phyloP scores from a whole-genome alignment of 2,329 filamentous ascomycete genomes.

The Fusarium agapanthi region DNA sequence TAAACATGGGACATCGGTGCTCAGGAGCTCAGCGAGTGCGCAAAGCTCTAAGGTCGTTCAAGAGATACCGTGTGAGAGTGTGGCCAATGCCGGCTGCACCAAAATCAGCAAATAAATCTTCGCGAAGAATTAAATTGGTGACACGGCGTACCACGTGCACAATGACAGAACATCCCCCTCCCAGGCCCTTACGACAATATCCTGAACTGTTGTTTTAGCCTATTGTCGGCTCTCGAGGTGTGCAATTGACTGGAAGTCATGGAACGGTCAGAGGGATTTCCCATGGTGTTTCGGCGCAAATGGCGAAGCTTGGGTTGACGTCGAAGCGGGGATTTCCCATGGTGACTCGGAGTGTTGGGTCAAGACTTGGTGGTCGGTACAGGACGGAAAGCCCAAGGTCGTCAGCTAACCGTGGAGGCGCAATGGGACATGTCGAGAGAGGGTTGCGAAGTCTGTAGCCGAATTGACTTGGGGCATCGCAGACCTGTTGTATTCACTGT shows the following conservation, averaged over 20 bases:
- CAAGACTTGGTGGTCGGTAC: not conserved
- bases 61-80: accelerated
- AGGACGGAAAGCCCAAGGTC: too few relatives aligned
- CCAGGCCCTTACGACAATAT: accelerated
- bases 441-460: not conserved
- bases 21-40: not conserved
- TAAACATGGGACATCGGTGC: not conserved
- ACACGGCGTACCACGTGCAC: accelerated
- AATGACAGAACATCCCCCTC: not conserved
- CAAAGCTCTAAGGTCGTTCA: accelerated
- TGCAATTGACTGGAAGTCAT: accelerated
- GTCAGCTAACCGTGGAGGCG: too few relatives aligned
- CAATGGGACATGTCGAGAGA: not conserved
- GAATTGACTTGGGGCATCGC: constrained; percentile 12
- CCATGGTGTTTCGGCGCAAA: not conserved
- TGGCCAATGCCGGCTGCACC: accelerated
- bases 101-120: not conserved
- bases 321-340: accelerated
- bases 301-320: not conserved
- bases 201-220: accelerated
- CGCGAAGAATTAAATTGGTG: accelerated
- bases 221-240: not conserved
- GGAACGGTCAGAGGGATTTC: accelerated
- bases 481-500: constrained; percentile 38
- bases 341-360: not conserved